Percentiles rank a stretch among this genome's conserved stretches.
These are phyloP conservation scores for Pezicula radicicola DNA, from an alignment of 2,329 filamentous ascomycete species.

Conservation along the genomic window DNA sequence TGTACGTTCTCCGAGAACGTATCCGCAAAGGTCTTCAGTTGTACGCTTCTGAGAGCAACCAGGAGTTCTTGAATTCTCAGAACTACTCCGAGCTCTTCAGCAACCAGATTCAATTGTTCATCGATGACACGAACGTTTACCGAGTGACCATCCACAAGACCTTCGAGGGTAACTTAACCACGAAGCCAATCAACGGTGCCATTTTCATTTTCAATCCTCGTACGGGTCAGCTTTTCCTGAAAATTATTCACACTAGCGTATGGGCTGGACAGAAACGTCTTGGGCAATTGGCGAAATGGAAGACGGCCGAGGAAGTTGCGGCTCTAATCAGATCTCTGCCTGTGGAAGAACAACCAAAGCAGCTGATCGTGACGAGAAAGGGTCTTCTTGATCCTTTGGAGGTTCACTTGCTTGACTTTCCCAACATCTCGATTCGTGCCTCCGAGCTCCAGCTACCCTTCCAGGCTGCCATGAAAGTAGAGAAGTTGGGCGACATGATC, in stretches of 20 bases:
- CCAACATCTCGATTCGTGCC: constrained; percentile 96
- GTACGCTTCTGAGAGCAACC: constrained; percentile 97
- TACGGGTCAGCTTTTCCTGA: constrained; percentile 94
- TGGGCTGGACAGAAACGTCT: constrained; percentile 99
- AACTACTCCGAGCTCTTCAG: constrained; percentile 99
- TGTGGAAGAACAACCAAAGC: constrained; percentile 97
- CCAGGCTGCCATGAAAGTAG: constrained; percentile 99
- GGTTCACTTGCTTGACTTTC: constrained; percentile 96
- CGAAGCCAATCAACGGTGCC: constrained; percentile 98
- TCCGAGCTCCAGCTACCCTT: constrained; percentile 96
- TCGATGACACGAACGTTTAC: constrained; percentile 98
- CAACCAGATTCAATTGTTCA: constrained; percentile 98
- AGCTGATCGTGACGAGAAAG: constrained; percentile 96
- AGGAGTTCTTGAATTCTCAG: constrained; percentile 98
- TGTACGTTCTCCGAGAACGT: constrained; percentile 95
- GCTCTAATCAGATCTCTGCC: constrained; percentile 93
- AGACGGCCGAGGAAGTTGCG: constrained; percentile 99
- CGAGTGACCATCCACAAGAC: constrained; percentile 99
- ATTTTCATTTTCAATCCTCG: constrained; percentile 99
- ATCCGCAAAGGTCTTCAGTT: constrained; percentile 97
- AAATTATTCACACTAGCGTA: constrained; percentile 99
- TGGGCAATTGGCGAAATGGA: constrained; percentile 97
- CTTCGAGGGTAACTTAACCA: constrained; percentile 97
- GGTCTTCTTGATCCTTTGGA: constrained; percentile 95
- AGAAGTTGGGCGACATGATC: constrained; percentile 99